Evolutionary conservation across 192 early-diverging fungal genomes (phyloP).

Genomic region (Piromyces finnis): DNA sequence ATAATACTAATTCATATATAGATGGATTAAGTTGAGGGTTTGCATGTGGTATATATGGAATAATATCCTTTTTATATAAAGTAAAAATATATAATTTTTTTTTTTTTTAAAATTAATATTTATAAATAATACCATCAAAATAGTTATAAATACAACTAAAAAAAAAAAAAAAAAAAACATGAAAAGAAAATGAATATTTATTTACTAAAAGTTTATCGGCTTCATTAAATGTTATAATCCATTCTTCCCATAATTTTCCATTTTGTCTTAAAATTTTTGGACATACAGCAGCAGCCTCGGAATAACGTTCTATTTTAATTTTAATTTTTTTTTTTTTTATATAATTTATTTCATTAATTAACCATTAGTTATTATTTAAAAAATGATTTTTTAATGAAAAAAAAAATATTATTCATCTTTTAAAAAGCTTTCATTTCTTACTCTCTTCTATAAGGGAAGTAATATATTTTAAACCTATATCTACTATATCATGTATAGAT

Average conservation of each 20-base stretch:
- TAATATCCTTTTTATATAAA: slow-evolving; percentile 26
- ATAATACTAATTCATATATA: slow-evolving; percentile 78
- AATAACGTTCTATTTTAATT: slow-evolving; percentile 3
- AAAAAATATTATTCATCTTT: no score
- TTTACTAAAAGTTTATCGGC: slow-evolving; percentile 46
- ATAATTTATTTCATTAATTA: no score
- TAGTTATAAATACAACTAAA: no score
- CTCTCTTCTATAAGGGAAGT: slow-evolving; percentile 50
- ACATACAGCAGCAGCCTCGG: slow-evolving; percentile 51
- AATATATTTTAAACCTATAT: slow-evolving; percentile 70
- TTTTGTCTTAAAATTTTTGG: slow-evolving; percentile 52
- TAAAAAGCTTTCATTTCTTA: no score
- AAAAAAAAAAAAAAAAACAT: no score
- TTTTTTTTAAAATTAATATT: no score
- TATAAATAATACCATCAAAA: no score
- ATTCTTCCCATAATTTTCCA: slow-evolving; percentile 66
- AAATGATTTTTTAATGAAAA: no score
- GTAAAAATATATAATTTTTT: no score
- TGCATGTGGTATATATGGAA: slow-evolving; percentile 54
- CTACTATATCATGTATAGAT: slow-evolving; percentile 29
- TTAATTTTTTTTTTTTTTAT: no score
- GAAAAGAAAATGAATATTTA: no score
- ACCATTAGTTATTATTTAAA: no score
- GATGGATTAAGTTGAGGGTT: slow-evolving; percentile 55
- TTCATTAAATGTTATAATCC: slow-evolving; percentile 80